Conservation (phyloP, 2,329 filamentous ascomycete species). For the Claviceps paspali region DNA sequence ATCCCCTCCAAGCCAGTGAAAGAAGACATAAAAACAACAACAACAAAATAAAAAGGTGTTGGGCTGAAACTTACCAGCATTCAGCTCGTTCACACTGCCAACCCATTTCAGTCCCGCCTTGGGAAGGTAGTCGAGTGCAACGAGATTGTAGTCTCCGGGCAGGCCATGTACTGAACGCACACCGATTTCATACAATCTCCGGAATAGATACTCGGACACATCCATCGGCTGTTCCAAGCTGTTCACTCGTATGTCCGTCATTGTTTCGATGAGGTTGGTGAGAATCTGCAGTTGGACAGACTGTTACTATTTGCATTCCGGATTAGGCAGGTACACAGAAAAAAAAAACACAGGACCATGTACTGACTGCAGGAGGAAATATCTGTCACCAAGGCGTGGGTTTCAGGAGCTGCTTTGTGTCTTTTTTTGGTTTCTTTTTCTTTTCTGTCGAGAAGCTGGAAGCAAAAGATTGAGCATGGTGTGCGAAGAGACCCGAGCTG, state of each 20-base stretch:
- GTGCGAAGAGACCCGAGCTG: no score
- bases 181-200: conserved; percentile 46
- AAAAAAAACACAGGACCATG: no score
- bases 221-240: conserved; percentile 36
- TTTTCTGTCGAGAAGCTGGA: neutral
- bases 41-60: neutral
- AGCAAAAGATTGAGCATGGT: neutral
- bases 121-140: conserved; percentile 50
- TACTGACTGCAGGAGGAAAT: neutral
- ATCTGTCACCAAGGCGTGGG: no score
- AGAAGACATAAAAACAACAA: no score
- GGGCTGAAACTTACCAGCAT: conserved; percentile 39
- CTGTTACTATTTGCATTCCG: neutral
- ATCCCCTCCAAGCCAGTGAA: no score
- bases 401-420: no score
- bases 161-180: conserved; percentile 51
- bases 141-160: conserved; percentile 61
- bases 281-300: no score
- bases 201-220: conserved; percentile 54
- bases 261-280: conserved; percentile 4
- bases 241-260: conserved; percentile 25
- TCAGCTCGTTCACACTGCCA: conserved; percentile 57
- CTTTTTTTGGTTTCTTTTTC: no score
- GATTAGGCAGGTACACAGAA: neutral
- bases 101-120: conserved; percentile 47